Conservation (phyloP, 2,329 filamentous ascomycete genomes). For the Westerdykella sp. region DNA sequence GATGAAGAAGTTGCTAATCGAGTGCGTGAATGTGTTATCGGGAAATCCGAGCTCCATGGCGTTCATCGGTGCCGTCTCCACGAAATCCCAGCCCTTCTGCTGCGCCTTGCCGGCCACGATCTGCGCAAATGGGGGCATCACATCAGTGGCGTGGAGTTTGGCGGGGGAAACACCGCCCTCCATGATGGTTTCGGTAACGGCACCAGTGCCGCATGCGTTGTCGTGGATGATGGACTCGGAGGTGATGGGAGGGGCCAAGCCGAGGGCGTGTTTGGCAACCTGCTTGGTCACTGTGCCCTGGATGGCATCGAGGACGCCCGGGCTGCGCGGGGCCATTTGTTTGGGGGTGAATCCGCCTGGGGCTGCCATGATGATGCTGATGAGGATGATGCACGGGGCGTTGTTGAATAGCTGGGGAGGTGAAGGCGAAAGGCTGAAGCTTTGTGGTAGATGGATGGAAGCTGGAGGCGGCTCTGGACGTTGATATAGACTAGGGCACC, state of each 20-base stretch:
- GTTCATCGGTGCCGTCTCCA: slow-evolving; percentile 1
- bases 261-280: background rate
- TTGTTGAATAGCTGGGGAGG: too few species aligned
- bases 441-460: too few species aligned
- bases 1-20: slow-evolving; percentile 30
- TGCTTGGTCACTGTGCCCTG: background rate
- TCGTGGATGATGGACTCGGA: slow-evolving; percentile 15
- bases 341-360: too few species aligned
- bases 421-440: too few species aligned
- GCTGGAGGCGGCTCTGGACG: too few species aligned
- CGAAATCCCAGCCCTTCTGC: background rate
- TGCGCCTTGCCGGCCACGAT: background rate
- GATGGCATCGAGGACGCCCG: too few species aligned
- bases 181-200: slow-evolving; percentile 15
- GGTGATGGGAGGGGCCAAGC: slow-evolving; percentile 7
- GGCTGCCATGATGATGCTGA: too few species aligned
- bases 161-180: background rate
- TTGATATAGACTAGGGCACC: too few species aligned
- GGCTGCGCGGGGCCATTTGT: too few species aligned
- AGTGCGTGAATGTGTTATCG: slow-evolving; percentile 25
- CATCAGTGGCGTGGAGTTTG: slow-evolving; percentile 3
- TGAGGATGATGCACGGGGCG: too few species aligned
- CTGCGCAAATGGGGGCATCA: background rate
- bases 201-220: slow-evolving; percentile 23
- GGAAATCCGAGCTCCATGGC: slow-evolving; percentile 2